Percentiles rank a stretch among this genome's conserved stretches.
Conservation (phyloP, 1,284 basidiomycete species). For the Volvariella volvacea region DNA sequence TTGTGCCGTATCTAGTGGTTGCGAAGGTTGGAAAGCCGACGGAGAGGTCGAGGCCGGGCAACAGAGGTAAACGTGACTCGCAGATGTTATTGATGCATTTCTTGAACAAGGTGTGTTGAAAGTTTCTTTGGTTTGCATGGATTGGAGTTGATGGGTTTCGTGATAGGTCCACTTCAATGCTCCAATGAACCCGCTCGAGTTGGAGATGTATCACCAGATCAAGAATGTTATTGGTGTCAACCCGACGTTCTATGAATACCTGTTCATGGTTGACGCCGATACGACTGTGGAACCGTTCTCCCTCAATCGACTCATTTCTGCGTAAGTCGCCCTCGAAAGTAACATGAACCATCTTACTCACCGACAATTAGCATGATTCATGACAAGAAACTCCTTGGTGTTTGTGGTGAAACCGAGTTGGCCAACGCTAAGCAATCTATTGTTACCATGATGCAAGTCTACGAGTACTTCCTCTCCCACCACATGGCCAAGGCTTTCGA, state of each 20-base stretch:
- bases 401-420: slow-evolving; percentile 90
- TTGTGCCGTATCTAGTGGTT: slow-evolving; percentile 95
- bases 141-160: slow-evolving; percentile 5
- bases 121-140: background rate
- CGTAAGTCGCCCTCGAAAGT: no score
- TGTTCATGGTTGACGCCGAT: slow-evolving; percentile 97
- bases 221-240: slow-evolving; percentile 99
- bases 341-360: no score
- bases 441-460: slow-evolving; percentile 99
- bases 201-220: slow-evolving; percentile 99
- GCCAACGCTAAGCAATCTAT: slow-evolving; percentile 89
- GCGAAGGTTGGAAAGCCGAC: slow-evolving; percentile 96
- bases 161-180: slow-evolving; percentile 91
- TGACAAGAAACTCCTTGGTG: slow-evolving; percentile 90
- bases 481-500: slow-evolving; percentile 99
- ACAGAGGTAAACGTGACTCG: slow-evolving; percentile 94
- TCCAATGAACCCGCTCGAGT: slow-evolving; percentile 94
- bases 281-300: slow-evolving; percentile 86
- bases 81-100: slow-evolving; percentile 97
- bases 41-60: slow-evolving; percentile 89
- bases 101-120: slow-evolving; percentile 81
- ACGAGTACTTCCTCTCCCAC: slow-evolving; percentile 96
- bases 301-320: slow-evolving; percentile 86
- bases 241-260: slow-evolving; percentile 96
- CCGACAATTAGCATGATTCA: slow-evolving; percentile 86